Percentiles rank a stretch among this genome's conserved stretches.
These are phyloP conservation scores for Fraxinus paxiana DNA, from an alignment of 305 asterid species.

Conservation along the genomic window DNA sequence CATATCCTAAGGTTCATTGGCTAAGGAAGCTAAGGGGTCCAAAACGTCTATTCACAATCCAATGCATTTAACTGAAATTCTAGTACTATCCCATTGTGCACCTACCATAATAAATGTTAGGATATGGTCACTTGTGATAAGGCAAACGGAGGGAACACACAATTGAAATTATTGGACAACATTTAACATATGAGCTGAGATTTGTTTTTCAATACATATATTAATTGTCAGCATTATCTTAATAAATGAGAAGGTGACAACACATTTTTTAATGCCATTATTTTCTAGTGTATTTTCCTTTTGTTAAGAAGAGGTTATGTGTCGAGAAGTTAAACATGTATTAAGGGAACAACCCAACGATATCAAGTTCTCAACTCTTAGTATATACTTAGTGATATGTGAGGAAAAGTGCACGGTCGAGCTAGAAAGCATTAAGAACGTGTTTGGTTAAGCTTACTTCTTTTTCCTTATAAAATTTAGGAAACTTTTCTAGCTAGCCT, in stretches of 20 bases:
- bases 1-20: neutral
- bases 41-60: neutral
- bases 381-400: neutral
- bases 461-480: neutral
- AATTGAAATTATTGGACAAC: neutral
- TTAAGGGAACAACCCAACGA: neutral
- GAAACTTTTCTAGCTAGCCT: neutral
- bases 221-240: neutral
- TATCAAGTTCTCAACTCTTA: neutral
- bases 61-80: neutral
- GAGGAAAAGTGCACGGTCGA: neutral
- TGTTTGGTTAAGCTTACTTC: neutral
- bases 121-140: neutral
- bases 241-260: neutral
- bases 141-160: neutral
- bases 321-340: neutral
- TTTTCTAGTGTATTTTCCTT: too few species aligned
- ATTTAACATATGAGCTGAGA: neutral
- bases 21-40: neutral
- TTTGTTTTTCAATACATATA: neutral
- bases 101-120: neutral
- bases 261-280: neutral
- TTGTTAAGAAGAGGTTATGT: neutral
- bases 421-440: neutral
- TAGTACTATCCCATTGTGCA: neutral